Percentiles rank a stretch among this genome's conserved stretches.
Evolutionary conservation across 2,329 filamentous ascomycete genomes (phyloP).

Genomic region (Neocucurbitaria cava): DNA sequence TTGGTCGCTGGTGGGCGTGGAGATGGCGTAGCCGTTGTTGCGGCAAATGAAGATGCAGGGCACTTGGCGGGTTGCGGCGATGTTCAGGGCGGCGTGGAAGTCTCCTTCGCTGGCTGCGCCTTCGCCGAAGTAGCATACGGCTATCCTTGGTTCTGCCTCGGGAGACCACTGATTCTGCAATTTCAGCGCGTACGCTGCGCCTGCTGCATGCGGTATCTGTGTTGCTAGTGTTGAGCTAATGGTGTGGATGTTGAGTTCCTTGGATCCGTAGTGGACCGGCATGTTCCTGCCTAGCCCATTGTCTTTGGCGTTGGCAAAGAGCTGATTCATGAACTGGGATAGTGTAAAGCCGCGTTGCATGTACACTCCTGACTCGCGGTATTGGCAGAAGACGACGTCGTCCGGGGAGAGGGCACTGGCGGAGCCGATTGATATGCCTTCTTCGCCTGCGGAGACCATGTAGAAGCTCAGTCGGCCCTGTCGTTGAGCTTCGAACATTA

Average conservation of each 20-base stretch:
- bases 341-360: slow-evolving; percentile 86
- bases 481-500: slow-evolving; percentile 97
- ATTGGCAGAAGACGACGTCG: slow-evolving; percentile 93
- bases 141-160: slow-evolving; percentile 66
- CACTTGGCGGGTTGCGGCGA: slow-evolving; percentile 86
- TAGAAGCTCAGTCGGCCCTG: slow-evolving; percentile 96
- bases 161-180: slow-evolving; percentile 78
- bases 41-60: slow-evolving; percentile 90
- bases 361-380: slow-evolving; percentile 91
- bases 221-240: slow-evolving; percentile 87
- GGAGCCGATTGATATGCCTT: slow-evolving; percentile 90
- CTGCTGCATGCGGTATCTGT: slow-evolving; percentile 86
- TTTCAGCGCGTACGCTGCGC: slow-evolving; percentile 87
- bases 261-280: slow-evolving; percentile 94
- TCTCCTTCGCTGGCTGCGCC: slow-evolving; percentile 90
- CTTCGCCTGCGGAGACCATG: slow-evolving; percentile 91
- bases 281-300: slow-evolving; percentile 86
- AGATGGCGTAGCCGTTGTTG: slow-evolving; percentile 93
- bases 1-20: slow-evolving; percentile 86
- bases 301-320: slow-evolving; percentile 88
- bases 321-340: slow-evolving; percentile 91
- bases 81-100: slow-evolving; percentile 90
- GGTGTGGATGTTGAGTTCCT: slow-evolving; percentile 84
- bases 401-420: slow-evolving; percentile 82
- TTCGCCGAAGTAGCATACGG: slow-evolving; percentile 88